phyloP scores from a whole-genome alignment of 2,329 filamentous ascomycete species.

The Penicillium sp. region DNA sequence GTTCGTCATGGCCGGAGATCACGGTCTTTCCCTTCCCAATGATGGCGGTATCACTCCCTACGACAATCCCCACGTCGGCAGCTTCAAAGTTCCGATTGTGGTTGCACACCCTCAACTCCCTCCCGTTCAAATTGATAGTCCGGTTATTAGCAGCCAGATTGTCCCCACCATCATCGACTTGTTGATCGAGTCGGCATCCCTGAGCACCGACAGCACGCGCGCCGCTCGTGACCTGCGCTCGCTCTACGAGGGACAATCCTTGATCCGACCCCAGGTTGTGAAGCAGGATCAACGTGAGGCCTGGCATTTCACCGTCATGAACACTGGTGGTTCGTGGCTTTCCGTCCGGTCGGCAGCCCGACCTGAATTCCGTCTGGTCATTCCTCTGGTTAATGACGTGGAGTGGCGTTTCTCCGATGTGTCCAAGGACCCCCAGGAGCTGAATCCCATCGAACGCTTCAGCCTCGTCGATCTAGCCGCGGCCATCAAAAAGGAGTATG shows the following conservation, averaged over 20 bases:
- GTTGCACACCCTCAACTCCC: slow-evolving; percentile 34
- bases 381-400: slow-evolving; percentile 31
- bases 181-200: slow-evolving; percentile 30
- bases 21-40: slow-evolving; percentile 37
- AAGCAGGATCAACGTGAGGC: slow-evolving; percentile 22
- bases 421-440: slow-evolving; percentile 26
- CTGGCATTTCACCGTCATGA: slow-evolving; percentile 38
- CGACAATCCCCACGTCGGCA: slow-evolving; percentile 33
- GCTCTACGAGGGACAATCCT: slow-evolving; percentile 35
- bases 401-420: slow-evolving; percentile 36
- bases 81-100: slow-evolving; percentile 35
- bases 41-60: slow-evolving; percentile 35
- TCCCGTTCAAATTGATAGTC: slow-evolving; percentile 26
- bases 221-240: slow-evolving; percentile 27
- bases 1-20: slow-evolving; percentile 35
- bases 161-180: slow-evolving; percentile 33
- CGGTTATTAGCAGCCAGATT: slow-evolving; percentile 32
- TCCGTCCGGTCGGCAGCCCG: slow-evolving; percentile 30
- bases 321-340: slow-evolving; percentile 34
- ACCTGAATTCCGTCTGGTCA: slow-evolving; percentile 29
- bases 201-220: slow-evolving; percentile 21
- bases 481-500: slow-evolving; percentile 20
- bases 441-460: slow-evolving; percentile 24
- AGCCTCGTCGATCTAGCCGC: slow-evolving; percentile 22
- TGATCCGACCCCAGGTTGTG: slow-evolving; percentile 28